Conservation (phyloP, 129 eudicot genomes). For the Artemisia argyi region DNA sequence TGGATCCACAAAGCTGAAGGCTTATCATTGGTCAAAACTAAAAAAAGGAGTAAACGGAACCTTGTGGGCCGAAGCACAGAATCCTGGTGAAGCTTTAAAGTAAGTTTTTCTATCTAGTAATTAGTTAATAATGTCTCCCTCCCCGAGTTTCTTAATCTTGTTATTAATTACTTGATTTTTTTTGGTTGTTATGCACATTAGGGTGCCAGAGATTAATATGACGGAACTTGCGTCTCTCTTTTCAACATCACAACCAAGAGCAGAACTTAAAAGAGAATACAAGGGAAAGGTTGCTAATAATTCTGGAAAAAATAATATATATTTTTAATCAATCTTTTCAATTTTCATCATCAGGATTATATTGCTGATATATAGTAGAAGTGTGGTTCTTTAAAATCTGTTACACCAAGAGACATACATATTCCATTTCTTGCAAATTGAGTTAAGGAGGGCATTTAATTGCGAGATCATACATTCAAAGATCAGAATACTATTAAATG, state of each 20-base stretch:
- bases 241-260: neutral
- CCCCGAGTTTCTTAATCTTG: too few species aligned
- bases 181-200: neutral
- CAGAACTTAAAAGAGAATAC: neutral
- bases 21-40: conserved; percentile 87
- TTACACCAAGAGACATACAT: too few species aligned
- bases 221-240: neutral
- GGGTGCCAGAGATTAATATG: neutral
- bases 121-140: too few species aligned
- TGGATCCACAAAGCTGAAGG: conserved; percentile 64
- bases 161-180: too few species aligned
- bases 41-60: conserved; percentile 78
- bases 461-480: conserved; percentile 94
- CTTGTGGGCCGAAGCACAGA: conserved; percentile 91
- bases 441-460: conserved; percentile 78
- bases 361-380: too few species aligned
- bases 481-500: conserved; percentile 28
- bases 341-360: neutral
- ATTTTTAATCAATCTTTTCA: neutral
- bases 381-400: too few species aligned
- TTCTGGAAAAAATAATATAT: neutral
- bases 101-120: conserved; percentile 11
- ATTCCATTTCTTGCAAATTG: conserved; percentile 55
- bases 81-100: conserved; percentile 67
- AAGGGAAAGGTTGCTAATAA: neutral